Evolutionary conservation across 2,329 filamentous ascomycete genomes (phyloP), one percentile per base, ranked within the genome.

Genomic region (Aspergillus ustus): DNA sequence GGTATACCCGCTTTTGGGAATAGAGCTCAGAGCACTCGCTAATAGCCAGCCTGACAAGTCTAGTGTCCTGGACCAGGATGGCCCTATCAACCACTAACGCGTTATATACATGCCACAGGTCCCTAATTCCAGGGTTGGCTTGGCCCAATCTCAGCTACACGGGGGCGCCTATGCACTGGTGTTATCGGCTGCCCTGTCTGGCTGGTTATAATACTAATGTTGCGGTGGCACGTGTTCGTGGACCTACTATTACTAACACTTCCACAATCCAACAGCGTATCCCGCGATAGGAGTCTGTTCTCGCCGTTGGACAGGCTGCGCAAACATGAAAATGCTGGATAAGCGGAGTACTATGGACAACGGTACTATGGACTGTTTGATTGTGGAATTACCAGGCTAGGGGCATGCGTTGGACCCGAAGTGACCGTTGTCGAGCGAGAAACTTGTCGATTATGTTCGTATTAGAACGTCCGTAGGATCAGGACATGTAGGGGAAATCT

Each of bases 1-100:
- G 46, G 55, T 58, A 58, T 58, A 28, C n/a, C n/a, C n/a, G n/a
- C 48, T 45, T 59, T 45, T 40, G 46, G 43, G 43, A 59, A 52
- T 40, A 59, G 57, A 52, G n/a, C 20, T 52, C 40, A 34, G 43
- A 49, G 57, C 29, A 52, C 50, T 52, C 52, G 49, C 49, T 59
- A 28, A 59, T 19, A 53, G 19, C 49, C 40, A 59, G 40, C 37
- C 48, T 53, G 49, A 52, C 50, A 40, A 31, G 19, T 17, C 49
- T 45, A 59, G 57, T n/a, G 50, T 37, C 57, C 37, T 25, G 43
- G 50, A 45, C 49, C 40, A 31, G 48, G 50, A 53, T 43, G 43
- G 40, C 25, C 15, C 25, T 52, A 48, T 52, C 49, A 52, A 52
- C 50, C 57, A 53, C 37, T 40, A 40, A 59, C 34, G 50, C 43